Percentiles rank a stretch among this genome's conserved stretches.
phyloP scores from a whole-genome alignment of 2,329 filamentous ascomycete genomes.

The Alternaria sp. region DNA sequence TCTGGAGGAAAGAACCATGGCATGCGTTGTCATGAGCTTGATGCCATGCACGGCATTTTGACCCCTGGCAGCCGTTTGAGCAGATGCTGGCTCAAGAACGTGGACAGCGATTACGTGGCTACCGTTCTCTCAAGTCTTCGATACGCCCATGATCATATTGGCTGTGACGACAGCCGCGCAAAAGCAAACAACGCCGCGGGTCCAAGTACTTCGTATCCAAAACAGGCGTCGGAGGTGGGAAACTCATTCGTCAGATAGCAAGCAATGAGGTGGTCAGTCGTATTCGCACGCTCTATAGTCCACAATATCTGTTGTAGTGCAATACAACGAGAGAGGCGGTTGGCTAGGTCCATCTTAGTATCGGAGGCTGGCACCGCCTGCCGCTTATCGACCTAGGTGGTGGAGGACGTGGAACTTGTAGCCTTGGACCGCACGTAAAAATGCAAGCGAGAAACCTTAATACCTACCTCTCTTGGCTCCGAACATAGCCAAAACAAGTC shows the following conservation, averaged over 20 bases:
- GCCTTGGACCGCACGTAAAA: neutral
- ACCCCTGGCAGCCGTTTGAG: neutral
- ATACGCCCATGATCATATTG: neutral
- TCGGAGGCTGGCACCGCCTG: neutral
- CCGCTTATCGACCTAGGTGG: neutral
- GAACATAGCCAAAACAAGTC: too few species aligned
- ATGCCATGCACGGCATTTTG: neutral
- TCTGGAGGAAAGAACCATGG: too few species aligned
- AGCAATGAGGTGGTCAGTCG: neutral
- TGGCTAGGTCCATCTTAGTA: neutral
- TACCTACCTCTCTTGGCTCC: too few species aligned
- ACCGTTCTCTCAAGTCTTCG: neutral
- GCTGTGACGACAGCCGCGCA: neutral
- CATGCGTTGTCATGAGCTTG: neutral
- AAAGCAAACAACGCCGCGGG: neutral
- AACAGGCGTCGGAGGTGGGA: neutral
- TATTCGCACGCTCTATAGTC: neutral
- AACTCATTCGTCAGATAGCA: neutral
- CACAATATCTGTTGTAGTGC: neutral
- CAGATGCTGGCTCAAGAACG: neutral
- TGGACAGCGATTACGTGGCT: neutral
- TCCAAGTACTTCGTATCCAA: neutral
- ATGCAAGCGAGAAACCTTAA: neutral
- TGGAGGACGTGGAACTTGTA: conserved; percentile 2
- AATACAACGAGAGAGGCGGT: neutral